A percentile compares a stretch with the other conserved stretches of the same genome.
These are phyloP conservation scores for Clausena lansium DNA, from an alignment of 345 rosid genomes.

Conservation along the genomic window DNA sequence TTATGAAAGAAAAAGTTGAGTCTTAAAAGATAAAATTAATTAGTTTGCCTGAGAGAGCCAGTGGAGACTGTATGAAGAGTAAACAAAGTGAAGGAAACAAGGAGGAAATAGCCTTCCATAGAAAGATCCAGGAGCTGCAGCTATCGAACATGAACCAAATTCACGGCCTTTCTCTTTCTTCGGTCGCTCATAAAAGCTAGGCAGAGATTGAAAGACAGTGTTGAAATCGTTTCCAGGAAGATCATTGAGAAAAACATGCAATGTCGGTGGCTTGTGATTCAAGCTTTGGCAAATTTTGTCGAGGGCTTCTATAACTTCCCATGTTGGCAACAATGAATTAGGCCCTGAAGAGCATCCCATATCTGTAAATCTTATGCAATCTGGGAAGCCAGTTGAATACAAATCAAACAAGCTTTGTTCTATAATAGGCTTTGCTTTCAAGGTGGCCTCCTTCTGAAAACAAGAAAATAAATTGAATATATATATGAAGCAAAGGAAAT, in stretches of 20 bases:
- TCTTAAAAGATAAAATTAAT: not conserved
- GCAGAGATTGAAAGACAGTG: slow-evolving; percentile 9
- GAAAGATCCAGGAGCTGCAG: slow-evolving; percentile 22
- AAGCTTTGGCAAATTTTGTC: too few relatives aligned
- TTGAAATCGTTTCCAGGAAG: slow-evolving; percentile 30
- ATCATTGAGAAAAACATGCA: too few relatives aligned
- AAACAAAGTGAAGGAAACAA: slow-evolving; percentile 22
- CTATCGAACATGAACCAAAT: slow-evolving; percentile 14
- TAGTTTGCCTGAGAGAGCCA: slow-evolving; percentile 6
- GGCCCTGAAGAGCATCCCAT: slow-evolving; percentile 15
- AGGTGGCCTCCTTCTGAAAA: not conserved
- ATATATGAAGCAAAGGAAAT: not conserved
- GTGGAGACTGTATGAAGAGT: slow-evolving; percentile 26
- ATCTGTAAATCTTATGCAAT: slow-evolving; percentile 15
- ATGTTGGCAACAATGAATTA: too few relatives aligned
- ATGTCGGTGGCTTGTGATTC: too few relatives aligned
- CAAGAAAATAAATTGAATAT: not conserved
- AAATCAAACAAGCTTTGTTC: not conserved
- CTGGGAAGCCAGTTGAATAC: not conserved
- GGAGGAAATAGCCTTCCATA: slow-evolving; percentile 26
- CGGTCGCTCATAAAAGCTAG: slow-evolving; percentile 15
- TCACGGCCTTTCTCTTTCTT: not conserved
- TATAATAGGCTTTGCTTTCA: not conserved
- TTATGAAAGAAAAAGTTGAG: too few relatives aligned
- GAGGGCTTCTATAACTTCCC: too few relatives aligned